phyloP scores from a whole-genome alignment of 106 monocot species.

The Acanthochlamys bracteata region DNA sequence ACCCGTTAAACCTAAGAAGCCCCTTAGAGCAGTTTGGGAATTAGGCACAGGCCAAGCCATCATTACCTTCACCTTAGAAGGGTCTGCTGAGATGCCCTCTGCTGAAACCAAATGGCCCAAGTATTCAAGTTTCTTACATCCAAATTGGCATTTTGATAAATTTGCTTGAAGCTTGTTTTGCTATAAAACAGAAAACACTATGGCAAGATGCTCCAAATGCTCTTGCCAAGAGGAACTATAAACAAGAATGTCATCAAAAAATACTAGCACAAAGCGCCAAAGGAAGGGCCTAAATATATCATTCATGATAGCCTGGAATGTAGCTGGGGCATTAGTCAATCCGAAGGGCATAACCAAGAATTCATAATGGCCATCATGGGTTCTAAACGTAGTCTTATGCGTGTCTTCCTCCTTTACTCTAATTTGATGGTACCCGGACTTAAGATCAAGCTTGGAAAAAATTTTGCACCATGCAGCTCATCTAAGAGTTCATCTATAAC shows the following conservation, averaged over 20 bases:
- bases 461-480: neutral
- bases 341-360: constrained; percentile 6
- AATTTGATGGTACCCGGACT: constrained; percentile 13
- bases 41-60: neutral
- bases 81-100: neutral
- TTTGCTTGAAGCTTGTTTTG: neutral
- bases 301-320: constrained; percentile 1
- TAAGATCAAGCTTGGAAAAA: constrained; percentile 15
- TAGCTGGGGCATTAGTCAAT: neutral
- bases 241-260: constrained; percentile 6
- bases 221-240: neutral
- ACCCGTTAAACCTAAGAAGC: neutral
- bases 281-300: neutral
- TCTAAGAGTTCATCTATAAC: constrained; percentile 14
- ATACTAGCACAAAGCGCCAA: neutral
- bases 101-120: constrained; percentile 5
- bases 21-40: neutral
- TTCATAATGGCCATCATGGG: constrained; percentile 1
- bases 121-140: neutral
- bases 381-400: constrained; percentile 1
- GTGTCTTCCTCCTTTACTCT: neutral
- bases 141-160: neutral
- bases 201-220: neutral
- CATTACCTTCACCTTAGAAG: constrained; percentile 1
- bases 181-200: neutral